Evolutionary conservation across 768 basidiomycete genomes (phyloP), one percentile per base, ranked within the genome.

Genomic region (Mycena pura): DNA sequence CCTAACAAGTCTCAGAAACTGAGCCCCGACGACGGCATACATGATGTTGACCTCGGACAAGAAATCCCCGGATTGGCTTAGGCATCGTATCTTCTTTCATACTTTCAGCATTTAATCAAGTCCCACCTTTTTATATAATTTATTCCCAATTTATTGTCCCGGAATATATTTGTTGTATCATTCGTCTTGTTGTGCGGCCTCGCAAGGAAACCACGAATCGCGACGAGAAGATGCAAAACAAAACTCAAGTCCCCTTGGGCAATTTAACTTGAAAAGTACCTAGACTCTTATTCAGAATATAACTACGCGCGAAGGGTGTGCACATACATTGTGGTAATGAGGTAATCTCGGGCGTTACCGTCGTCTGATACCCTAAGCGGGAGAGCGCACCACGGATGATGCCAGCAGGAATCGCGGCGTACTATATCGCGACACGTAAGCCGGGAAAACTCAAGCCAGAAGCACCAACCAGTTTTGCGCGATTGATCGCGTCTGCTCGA

Each of bases 201-300:
- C 9, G 40, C 15, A 21, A 39, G 11, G 13, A 3, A n/a, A 19
- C 21, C 8, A 32, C 15, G n/a, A 31, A 31, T 17, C 38, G 11
- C 7, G 24, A 27, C 4, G 44, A 5, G 15, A 9, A 5, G 6
- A 21, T n/a, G n/a, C 25, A 45, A 19, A 21, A 29, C n/a, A 27
- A 25, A 25, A 4, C 15, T 66, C 32, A 83, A 54, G 79, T 69
- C 34, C 80, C 83, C 74, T 91, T 92, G 0, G 89, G 90, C 25
- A 93, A 73, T 70, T 92, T 92, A 39, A 93, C 81, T 74, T 94
- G 91, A 72, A 93, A 92, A 45, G 90, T 91, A 80, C 92, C 91
- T 93, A 57, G 11, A 38, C 29, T 21, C 44, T 43, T 14, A 31
- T 49, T 46, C 22, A 49, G 36, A 39, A 28, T 43, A 29, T 14